Evolutionary conservation across 129 eudicot genomes (phyloP).

Genomic region (Flaveria brownii): DNA sequence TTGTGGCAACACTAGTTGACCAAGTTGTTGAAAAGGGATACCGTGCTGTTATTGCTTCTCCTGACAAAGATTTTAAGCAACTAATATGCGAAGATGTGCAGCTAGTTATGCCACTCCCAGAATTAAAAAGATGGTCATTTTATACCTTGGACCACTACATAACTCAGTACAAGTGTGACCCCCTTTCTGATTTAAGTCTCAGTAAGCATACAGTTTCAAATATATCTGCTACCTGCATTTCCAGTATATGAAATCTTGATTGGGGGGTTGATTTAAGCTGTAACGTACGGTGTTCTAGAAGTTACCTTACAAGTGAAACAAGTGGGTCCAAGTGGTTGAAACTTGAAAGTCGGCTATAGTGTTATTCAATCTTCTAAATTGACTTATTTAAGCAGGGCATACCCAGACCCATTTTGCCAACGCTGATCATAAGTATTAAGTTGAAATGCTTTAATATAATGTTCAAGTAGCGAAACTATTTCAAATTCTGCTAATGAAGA

Average conservation of each 20-base stretch:
- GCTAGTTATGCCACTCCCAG: conserved; percentile 79
- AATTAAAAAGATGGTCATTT: conserved; percentile 84
- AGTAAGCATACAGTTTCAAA: conserved; percentile 45
- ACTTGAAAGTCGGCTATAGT: neutral
- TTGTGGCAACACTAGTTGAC: conserved; percentile 79
- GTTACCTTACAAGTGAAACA: neutral
- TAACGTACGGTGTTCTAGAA: neutral
- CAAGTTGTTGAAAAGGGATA: conserved; percentile 65
- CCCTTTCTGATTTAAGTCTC: conserved; percentile 84
- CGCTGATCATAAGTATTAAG: neutral
- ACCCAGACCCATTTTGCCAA: no score
- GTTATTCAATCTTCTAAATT: neutral
- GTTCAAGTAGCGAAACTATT: neutral
- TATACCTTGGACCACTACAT: conserved; percentile 87
- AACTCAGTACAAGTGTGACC: conserved; percentile 83
- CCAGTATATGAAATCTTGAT: neutral
- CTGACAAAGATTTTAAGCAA: conserved; percentile 97
- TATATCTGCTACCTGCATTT: conserved; percentile 1
- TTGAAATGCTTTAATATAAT: neutral
- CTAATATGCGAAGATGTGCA: conserved; percentile 84
- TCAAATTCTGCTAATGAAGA: neutral
- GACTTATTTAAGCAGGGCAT: neutral
- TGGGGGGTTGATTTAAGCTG: neutral
- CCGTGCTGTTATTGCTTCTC: conserved; percentile 87
- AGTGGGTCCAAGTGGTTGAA: neutral